These are phyloP conservation scores for Acanthamoeba castellanii DNA, from an alignment of 208 protist species.

Conservation along the genomic window DNA sequence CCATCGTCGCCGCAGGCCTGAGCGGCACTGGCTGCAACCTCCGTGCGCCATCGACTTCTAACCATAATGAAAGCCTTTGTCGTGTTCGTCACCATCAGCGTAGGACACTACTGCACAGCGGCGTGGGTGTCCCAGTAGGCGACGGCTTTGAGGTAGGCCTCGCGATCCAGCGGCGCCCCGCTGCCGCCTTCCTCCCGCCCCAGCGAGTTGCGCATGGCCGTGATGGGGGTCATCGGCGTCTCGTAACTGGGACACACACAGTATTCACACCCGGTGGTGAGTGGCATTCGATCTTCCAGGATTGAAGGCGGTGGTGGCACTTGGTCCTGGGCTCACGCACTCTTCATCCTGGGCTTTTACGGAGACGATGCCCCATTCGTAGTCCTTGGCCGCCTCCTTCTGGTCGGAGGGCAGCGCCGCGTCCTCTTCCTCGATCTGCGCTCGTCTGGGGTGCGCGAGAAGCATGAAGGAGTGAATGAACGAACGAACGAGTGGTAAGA, in stretches of 20 bases:
- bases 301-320: not conserved
- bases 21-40: too few species aligned
- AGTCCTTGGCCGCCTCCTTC: slow-evolving; percentile 5
- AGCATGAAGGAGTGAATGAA: not conserved
- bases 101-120: not conserved
- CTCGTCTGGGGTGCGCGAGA: not conserved
- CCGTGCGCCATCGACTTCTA: too few species aligned
- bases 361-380: slow-evolving; percentile 67
- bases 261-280: not conserved
- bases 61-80: too few species aligned
- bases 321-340: not conserved
- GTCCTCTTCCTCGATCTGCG: slow-evolving; percentile 51
- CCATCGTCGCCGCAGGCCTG: too few species aligned
- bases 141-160: slow-evolving; percentile 41
- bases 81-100: too few species aligned
- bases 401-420: not conserved
- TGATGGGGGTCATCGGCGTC: slow-evolving; percentile 67
- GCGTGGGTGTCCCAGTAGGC: slow-evolving; percentile 63
- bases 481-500: not conserved
- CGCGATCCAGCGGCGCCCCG: slow-evolving; percentile 16
- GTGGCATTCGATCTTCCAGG: too few species aligned
- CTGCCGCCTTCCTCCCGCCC: slow-evolving; percentile 39
- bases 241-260: not conserved
- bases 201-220: slow-evolving; percentile 43
- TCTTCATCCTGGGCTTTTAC: slow-evolving; percentile 64